Conservation (phyloP, 2,329 filamentous ascomycete species). For the Blumeria hordei region DNA sequence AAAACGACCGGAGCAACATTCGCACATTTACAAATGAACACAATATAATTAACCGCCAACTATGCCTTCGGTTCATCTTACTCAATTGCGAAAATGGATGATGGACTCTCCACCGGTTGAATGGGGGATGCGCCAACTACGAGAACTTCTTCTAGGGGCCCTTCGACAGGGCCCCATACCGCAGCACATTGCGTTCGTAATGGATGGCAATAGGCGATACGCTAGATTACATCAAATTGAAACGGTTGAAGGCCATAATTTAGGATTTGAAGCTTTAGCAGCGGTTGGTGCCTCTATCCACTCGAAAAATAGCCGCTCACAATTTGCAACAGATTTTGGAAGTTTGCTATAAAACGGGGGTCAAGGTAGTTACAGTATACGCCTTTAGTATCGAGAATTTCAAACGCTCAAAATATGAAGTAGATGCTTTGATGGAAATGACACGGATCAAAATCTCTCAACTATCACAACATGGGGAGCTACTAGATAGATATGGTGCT, state of each 20-base stretch:
- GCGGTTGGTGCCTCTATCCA: conserved; percentile 28
- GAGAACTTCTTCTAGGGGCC: conserved; percentile 70
- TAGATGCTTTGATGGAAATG: conserved; percentile 92
- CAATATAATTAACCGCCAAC: no score
- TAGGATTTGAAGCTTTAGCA: conserved; percentile 86
- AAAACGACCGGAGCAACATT: no score
- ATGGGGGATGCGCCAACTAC: conserved; percentile 58
- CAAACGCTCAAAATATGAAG: conserved; percentile 87
- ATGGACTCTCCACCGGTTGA: conserved; percentile 74
- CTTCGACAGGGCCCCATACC: conserved; percentile 79
- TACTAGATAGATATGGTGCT: conserved; percentile 81
- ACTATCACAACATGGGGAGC: conserved; percentile 73
- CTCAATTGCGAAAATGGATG: conserved; percentile 47
- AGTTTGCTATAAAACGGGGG: conserved; percentile 92
- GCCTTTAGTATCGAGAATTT: conserved; percentile 99
- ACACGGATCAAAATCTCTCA: conserved; percentile 88
- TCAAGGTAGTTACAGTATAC: conserved; percentile 92
- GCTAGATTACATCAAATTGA: conserved; percentile 79
- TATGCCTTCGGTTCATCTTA: conserved; percentile 30
- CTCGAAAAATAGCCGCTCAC: conserved; percentile 5
- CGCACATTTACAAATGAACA: no score
- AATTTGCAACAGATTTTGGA: conserved; percentile 46
- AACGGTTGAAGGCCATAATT: conserved; percentile 83
- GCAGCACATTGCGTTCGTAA: conserved; percentile 93
- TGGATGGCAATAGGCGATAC: conserved; percentile 94